Base-by-base conservation (phyloP, 208 protist species). In the Lotmaria passim region DNA sequence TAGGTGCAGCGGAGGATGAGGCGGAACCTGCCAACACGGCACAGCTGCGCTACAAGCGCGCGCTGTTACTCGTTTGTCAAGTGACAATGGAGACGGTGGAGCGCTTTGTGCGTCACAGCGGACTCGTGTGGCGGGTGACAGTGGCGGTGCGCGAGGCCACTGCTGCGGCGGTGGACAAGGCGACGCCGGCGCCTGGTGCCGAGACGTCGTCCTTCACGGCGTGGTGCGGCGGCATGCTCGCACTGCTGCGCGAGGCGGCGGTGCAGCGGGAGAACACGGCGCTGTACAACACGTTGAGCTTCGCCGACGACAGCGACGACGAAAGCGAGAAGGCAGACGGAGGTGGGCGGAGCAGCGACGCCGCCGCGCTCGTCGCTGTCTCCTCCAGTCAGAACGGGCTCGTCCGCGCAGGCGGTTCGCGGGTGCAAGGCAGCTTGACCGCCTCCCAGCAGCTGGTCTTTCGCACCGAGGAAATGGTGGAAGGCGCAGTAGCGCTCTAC, bases 61-160 rank as follows among this genome's bases (percentile, higher is more conserved):
- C 79, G 39, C 34, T 87, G 19, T 91, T 95, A 58, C 86, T 93
- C 50, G 78, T 96, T 33, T 94, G 91, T 43, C 92, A 92, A 59
- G 83, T 96, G 28, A 79, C 87, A 36, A 74, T 96, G 53, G 89
- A 94, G 57, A 96, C 91, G 10, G 81, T 93, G 31, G 91, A 93
- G 67, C 87, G 89, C 64, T 96, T 85, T 67, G 57, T 96, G n/a
- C 91, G 93, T 58, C 82, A 94, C 79, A 93, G 83, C 57, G 91
- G 91, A 36, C 75, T 91, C 17, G 78, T 96, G 33, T 96, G 91
- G 91, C 70, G 75, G 30, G 89, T 85, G 23, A 90, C 76, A 31
- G 79, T 93, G 68, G 85, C 81, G 24, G 78, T 88, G 12, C 75
- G 58, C 12, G 83, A 88, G 34, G 75, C 43, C 5, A 11, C 36